These are phyloP conservation scores for Bauhinia variegata DNA, from an alignment of 306 rosid genomes.

Conservation along the genomic window DNA sequence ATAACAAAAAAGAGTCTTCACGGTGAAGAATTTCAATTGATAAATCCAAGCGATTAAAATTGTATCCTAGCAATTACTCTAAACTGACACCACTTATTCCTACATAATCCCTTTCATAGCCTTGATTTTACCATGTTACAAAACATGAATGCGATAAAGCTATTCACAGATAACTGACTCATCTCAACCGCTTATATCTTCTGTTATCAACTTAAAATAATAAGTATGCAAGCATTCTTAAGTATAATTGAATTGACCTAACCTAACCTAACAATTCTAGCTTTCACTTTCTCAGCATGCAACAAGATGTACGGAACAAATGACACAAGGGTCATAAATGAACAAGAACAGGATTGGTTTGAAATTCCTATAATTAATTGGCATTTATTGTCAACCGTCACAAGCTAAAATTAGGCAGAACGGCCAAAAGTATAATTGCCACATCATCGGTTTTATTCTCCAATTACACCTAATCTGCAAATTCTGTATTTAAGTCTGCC, in stretches of 20 bases:
- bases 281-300: not conserved
- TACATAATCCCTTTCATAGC: not conserved
- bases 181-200: not conserved
- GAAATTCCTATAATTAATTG: constrained; percentile 10
- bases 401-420: too few relatives aligned
- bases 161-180: not conserved
- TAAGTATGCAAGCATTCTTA: not conserved
- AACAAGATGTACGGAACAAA: not conserved
- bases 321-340: constrained; percentile 5
- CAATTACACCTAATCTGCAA: too few relatives aligned
- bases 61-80: not conserved
- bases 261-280: too few relatives aligned
- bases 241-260: not conserved
- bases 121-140: too few relatives aligned
- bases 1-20: constrained; percentile 8
- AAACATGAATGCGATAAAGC: too few relatives aligned
- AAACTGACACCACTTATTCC: constrained; percentile 1
- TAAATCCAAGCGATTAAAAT: not conserved
- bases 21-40: not conserved
- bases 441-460: too few relatives aligned
- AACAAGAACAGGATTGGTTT: constrained; percentile 4
- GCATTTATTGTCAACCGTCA: not conserved
- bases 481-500: too few relatives aligned
- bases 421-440: too few relatives aligned
- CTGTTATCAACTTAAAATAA: too few relatives aligned